Conservation (phyloP, 148 eudicot species). For the Rhododendron kiyosumense region DNA sequence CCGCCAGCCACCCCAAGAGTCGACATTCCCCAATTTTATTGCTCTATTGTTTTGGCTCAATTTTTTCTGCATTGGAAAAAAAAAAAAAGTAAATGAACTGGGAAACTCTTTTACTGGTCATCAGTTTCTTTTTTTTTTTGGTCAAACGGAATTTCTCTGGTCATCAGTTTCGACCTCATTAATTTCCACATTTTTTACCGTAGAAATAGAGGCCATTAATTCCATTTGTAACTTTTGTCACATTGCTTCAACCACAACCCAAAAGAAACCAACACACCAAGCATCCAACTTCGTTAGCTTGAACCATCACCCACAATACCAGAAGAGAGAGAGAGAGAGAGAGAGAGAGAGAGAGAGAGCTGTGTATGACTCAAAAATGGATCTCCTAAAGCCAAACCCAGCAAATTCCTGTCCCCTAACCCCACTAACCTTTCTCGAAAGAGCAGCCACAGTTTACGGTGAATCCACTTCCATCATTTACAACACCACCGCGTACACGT, state of each 20-base stretch:
- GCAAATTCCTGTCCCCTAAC: not conserved
- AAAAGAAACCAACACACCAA: not conserved
- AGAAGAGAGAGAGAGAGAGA: no score
- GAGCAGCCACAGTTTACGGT: slow-evolving; percentile 30
- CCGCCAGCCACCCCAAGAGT: no score
- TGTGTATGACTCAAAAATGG: not conserved
- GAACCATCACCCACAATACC: not conserved
- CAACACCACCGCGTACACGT: slow-evolving; percentile 1
- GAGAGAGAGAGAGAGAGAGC: not conserved
- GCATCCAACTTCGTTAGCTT: not conserved
- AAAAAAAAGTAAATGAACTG: no score
- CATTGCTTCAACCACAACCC: not conserved
- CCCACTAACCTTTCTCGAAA: slow-evolving; percentile 4
- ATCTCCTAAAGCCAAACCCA: not conserved
- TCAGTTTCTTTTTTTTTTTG: no score
- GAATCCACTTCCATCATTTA: slow-evolving; percentile 26
- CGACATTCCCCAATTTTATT: no score
- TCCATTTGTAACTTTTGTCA: not conserved
- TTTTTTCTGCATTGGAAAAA: not conserved
- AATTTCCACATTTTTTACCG: no score
- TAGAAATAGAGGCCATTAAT: not conserved
- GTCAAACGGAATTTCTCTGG: no score
- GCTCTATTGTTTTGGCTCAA: no score
- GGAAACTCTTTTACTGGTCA: no score
- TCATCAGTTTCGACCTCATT: not conserved